phyloP scores from a whole-genome alignment of 2,329 filamentous ascomycete genomes.

The Epichloe typhina region DNA sequence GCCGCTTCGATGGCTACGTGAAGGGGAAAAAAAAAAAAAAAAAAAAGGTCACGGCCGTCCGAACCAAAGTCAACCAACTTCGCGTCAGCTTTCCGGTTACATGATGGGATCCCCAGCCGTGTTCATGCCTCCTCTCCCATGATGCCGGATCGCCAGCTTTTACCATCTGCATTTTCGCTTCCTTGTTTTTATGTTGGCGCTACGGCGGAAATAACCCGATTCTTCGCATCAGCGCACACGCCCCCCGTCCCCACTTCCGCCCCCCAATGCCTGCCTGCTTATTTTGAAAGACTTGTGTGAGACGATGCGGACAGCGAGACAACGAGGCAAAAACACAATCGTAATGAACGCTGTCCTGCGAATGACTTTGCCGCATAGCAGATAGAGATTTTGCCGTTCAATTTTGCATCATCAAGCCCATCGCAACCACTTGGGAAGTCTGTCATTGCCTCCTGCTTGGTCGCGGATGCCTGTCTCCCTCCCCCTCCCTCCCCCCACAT shows the following conservation, averaged over 20 bases:
- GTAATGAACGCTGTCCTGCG: too few species aligned
- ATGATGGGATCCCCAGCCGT: background rate
- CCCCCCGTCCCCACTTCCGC: conserved; percentile 3
- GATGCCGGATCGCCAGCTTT: conserved; percentile 4
- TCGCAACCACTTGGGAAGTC: too few species aligned
- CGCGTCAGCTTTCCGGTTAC: background rate
- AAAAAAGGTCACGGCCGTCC: background rate
- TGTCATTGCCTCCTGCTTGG: background rate
- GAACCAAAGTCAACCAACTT: conserved; percentile 1
- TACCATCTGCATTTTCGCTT: conserved; percentile 1
- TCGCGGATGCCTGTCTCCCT: background rate
- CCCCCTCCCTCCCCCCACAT: background rate
- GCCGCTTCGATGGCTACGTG: background rate
- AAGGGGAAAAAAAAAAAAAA: background rate
- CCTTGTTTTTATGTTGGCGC: conserved; percentile 9
- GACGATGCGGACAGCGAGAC: background rate
- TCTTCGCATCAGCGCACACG: conserved; percentile 14
- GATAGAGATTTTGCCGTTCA: too few species aligned
- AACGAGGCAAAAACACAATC: too few species aligned
- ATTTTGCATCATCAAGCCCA: too few species aligned
- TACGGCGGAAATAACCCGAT: conserved; percentile 22
- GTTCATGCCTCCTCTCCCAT: conserved; percentile 3
- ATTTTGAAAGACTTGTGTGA: background rate
- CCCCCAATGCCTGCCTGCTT: background rate
- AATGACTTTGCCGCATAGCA: too few species aligned